These are phyloP conservation scores for Botryotinia calthae DNA, from an alignment of 2,329 filamentous ascomycete genomes.

Conservation along the genomic window DNA sequence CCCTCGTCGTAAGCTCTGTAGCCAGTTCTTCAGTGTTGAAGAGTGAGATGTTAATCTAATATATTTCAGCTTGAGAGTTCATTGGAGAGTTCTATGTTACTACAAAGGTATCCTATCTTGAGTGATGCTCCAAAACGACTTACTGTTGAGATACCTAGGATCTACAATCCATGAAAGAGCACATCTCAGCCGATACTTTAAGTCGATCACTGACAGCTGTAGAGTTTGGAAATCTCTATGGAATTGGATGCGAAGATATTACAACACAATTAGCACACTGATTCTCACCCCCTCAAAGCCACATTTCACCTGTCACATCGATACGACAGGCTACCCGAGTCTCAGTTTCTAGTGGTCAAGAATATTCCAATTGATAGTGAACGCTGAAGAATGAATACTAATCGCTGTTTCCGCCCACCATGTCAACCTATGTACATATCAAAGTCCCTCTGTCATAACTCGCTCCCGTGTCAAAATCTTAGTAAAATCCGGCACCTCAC, in stretches of 20 bases:
- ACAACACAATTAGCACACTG: background rate
- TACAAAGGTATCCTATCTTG: background rate
- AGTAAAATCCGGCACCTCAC: background rate
- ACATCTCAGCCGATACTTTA: background rate
- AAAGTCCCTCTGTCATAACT: too few species aligned
- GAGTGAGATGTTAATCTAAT: accelerated
- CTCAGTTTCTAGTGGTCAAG: background rate
- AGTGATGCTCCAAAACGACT: background rate
- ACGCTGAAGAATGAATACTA: background rate
- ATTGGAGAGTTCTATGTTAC: background rate
- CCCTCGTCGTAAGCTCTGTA: background rate
- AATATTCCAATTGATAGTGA: background rate
- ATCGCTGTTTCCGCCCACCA: background rate
- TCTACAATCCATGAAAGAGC: background rate
- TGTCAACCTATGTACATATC: background rate
- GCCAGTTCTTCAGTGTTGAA: background rate
- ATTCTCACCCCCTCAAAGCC: too few species aligned
- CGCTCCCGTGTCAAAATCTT: background rate
- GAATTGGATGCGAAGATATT: too few species aligned
- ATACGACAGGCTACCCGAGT: too few species aligned
- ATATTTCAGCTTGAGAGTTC: background rate
- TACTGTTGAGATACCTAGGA: background rate
- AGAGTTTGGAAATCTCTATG: background rate
- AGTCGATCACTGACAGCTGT: background rate
- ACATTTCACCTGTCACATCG: background rate